Conservation (phyloP, 2,329 filamentous ascomycete species). For the Aspergillus quadricinctus region DNA sequence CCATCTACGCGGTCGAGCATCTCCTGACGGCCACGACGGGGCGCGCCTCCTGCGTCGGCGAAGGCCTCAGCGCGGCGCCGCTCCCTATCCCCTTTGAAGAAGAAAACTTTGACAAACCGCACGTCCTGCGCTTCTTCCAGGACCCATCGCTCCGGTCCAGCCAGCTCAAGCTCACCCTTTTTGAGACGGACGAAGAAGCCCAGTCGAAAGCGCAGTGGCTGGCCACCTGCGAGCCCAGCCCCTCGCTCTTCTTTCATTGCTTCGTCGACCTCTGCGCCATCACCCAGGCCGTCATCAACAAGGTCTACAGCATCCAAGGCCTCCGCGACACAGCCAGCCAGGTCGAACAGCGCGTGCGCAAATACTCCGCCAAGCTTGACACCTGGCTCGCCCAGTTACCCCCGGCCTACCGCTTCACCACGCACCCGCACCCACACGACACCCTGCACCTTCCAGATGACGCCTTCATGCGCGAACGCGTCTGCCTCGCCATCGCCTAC, state of each 20-base stretch:
- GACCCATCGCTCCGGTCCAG: slow-evolving; percentile 13
- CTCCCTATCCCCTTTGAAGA: slow-evolving; percentile 37
- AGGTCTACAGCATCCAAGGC: slow-evolving; percentile 37
- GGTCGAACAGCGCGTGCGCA: slow-evolving; percentile 31
- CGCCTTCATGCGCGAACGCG: slow-evolving; percentile 24
- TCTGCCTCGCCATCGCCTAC: slow-evolving; percentile 38
- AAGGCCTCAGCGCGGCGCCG: slow-evolving; percentile 35
- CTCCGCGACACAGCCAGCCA: slow-evolving; percentile 26
- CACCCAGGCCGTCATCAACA: slow-evolving; percentile 34
- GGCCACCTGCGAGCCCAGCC: slow-evolving; percentile 20
- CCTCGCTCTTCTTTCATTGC: slow-evolving; percentile 36
- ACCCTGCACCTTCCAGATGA: slow-evolving; percentile 13
- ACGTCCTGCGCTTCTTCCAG: slow-evolving; percentile 23
- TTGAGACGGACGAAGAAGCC: slow-evolving; percentile 18
- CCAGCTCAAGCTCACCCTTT: slow-evolving; percentile 25
- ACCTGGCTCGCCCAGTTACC: slow-evolving; percentile 34
- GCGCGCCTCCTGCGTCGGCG: slow-evolving; percentile 35
- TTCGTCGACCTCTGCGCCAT: slow-evolving; percentile 35
- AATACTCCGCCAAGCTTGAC: slow-evolving; percentile 28
- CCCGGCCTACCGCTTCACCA: slow-evolving; percentile 29
- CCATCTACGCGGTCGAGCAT: slow-evolving; percentile 39
- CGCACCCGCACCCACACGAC: slow-evolving; percentile 18
- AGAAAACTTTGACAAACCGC: slow-evolving; percentile 26
- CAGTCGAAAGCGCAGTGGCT: slow-evolving; percentile 17
- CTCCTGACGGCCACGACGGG: slow-evolving; percentile 41